phyloP scores from a whole-genome alignment of 805 yeast species.

The Metschnikowia anglica region DNA sequence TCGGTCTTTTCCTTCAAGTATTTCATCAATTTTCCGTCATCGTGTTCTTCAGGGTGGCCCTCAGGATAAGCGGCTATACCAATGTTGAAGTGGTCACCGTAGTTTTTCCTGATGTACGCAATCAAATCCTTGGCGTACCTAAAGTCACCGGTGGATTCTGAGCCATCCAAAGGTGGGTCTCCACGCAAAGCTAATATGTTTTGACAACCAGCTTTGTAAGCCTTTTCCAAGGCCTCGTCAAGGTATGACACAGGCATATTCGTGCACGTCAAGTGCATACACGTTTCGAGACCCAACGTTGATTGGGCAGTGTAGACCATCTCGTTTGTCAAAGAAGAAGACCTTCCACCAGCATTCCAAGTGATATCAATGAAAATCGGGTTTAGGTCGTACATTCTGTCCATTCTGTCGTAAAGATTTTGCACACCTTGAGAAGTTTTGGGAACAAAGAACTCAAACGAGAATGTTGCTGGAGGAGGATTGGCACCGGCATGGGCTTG shows the following conservation, averaged over 20 bases:
- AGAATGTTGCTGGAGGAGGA: constrained; percentile 68
- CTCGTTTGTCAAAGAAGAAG: constrained; percentile 81
- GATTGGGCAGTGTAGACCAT: constrained; percentile 89
- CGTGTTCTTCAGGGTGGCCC: constrained; percentile 86
- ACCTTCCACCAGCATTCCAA: constrained; percentile 97
- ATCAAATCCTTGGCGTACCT: constrained; percentile 86
- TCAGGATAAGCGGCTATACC: constrained; percentile 99
- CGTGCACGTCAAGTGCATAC: constrained; percentile 97
- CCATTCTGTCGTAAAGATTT: constrained; percentile 94
- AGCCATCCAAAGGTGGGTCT: constrained; percentile 82
- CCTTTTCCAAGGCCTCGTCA: constrained; percentile 81
- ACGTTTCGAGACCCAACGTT: constrained; percentile 88
- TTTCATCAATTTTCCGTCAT: constrained; percentile 48
- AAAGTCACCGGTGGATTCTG: constrained; percentile 80
- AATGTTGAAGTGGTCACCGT: constrained; percentile 87
- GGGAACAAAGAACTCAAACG: constrained; percentile 96
- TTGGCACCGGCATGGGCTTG: constrained; percentile 41
- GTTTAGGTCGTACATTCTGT: constrained; percentile 87
- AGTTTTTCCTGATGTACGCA: constrained; percentile 65
- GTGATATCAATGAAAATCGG: constrained; percentile 95
- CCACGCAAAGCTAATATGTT: constrained; percentile 94
- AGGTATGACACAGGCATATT: constrained; percentile 82
- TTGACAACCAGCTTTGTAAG: constrained; percentile 90
- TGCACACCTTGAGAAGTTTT: constrained; percentile 97
- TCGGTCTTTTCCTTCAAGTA: constrained; percentile 86